Base-by-base conservation (phyloP, 2,329 filamentous ascomycete genomes). In the Aspergillus spinulosporus region DNA sequence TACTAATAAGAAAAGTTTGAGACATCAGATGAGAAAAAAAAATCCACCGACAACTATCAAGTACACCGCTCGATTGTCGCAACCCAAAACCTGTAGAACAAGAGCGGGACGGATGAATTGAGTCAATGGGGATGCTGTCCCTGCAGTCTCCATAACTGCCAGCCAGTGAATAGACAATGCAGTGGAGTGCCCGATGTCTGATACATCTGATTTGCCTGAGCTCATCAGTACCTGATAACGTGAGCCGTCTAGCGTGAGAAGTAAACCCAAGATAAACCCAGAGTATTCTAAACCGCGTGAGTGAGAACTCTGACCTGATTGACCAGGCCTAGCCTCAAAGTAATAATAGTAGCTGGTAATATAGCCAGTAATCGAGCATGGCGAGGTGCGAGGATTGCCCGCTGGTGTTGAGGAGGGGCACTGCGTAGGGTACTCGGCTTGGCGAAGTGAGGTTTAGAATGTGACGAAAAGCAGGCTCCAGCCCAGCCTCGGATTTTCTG, bases 401-500 rank as follows among this genome's bases (percentile, higher is more conserved):
- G 21, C n/a, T 42, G 12, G 39, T 31, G 12, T 21, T 29, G n/a
- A 43, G 36, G 21, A 21, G 14, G 42, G 32, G 49, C 37, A 4
- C 6, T 37, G 21, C 21, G 21, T 21, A 21, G 21, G 21, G 34
- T 37, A 37, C 9, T 37, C 11, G 9, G 11, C 34, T 37, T 37
- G 34, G n/a, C 34, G 31, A 34, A 34, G 31, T 34, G 31, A 34
- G 34, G 26, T n/a, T 28, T 8, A n/a, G 34, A 46, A 32, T 37
- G 36, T n/a, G 15, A 39, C 52, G 9, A 48, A 39, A 26, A 46
- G 31, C 15, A 31, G 40, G 39, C 31, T 28, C 34, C 34, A 49
- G 12, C 21, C 54, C 49, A 49, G 44, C 49, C 54, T 56, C 37
- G 34, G 21, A n/a, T 51, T 42, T 53, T 55, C 47, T 40, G 42